These are phyloP conservation scores for Ceratocystis alfenasii DNA, from an alignment of 2,329 filamentous ascomycete species.

Conservation along the genomic window DNA sequence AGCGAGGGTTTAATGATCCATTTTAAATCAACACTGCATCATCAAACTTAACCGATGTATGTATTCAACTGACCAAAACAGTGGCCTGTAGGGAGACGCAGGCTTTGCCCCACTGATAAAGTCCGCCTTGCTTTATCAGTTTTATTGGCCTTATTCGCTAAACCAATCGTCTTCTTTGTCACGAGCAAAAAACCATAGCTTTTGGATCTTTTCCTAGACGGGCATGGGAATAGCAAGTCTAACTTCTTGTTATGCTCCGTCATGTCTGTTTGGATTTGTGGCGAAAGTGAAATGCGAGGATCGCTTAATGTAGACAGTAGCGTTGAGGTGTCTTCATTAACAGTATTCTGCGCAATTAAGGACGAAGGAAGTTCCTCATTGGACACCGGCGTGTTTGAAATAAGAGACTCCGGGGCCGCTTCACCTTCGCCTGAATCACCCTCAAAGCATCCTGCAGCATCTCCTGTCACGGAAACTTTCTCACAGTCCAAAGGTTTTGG, in stretches of 20 bases:
- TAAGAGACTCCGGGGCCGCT: background rate
- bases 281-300: background rate
- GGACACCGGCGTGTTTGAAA: background rate
- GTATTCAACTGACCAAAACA: background rate
- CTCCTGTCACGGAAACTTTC: background rate
- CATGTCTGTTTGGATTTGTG: background rate
- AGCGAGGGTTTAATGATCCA: background rate
- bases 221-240: background rate
- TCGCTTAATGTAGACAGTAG: background rate
- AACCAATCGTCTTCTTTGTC: background rate
- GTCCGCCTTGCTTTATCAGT: background rate
- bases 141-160: background rate
- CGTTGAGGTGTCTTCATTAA: background rate
- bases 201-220: background rate
- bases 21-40: background rate
- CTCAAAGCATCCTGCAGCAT: background rate
- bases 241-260: background rate
- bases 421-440: background rate
- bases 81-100: background rate
- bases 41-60: background rate
- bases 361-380: background rate
- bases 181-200: background rate
- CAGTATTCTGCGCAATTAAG: background rate
- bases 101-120: background rate
- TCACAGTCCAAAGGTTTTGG: background rate